Evolutionary conservation across 2,329 filamentous ascomycete species (phyloP), one percentile per base, ranked within the genome.

Genomic region (Fusarium clavum): DNA sequence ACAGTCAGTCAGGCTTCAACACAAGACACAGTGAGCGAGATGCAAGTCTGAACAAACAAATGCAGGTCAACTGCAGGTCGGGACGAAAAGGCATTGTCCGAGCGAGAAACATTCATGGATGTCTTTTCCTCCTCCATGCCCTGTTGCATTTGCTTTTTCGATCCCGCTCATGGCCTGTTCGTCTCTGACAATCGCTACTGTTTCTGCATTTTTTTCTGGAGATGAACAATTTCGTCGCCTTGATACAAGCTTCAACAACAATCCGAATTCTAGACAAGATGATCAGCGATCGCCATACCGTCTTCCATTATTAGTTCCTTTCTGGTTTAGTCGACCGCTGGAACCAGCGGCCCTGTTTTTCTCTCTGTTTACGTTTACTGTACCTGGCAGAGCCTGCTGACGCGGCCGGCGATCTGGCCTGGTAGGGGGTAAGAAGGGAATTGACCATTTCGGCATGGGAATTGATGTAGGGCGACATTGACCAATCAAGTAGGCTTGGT

Each of bases 401-500:
- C 69, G 69, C 69, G 69, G 69, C 69, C 69, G 54, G 69, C 65
- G 69, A 71, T 70, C 69, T 59, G 57, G 49, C 52, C 61, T 46
- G 49, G 52, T 54, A 55, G 57, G 61, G 20, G 24, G 18, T 41
- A 63, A 41, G 45, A 46, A 60, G 51, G 62, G 43, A 49, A 67
- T 61, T 49, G 40, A 41, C 60, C 46, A 65, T 57, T 52, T 46
- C 49, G 40, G 60, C 16, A 44, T 61, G 27, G 16, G 51, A 38
- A 64, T 25, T 41, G 38, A 45, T 60, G 41, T 25, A 67, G 47
- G 59, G 38, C 29, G 25, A 48, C 22, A 67, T 56, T 24, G 49
- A 41, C 73, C 73, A 75, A 75, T 75, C 67, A 65, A 43, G 47
- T 46, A 14, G 38, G 13, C 45, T 32, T 63, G 58, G 73, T 75